A percentile compares a stretch with the other conserved stretches of the same genome.
phyloP scores from a whole-genome alignment of 345 rosid species.

The Syzygium aromaticum region DNA sequence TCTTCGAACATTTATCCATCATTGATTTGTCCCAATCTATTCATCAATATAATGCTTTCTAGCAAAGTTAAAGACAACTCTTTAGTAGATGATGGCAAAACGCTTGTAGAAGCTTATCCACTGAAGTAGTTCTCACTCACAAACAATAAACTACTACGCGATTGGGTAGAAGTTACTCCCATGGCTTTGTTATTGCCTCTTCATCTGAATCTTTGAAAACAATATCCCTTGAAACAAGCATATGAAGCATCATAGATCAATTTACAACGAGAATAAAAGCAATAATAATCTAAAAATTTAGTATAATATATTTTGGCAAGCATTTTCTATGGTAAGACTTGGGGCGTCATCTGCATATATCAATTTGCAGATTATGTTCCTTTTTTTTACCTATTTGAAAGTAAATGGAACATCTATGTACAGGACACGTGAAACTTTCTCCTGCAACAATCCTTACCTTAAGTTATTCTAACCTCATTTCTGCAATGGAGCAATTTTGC shows the following conservation, averaged over 20 bases:
- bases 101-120: neutral
- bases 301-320: slow-evolving; percentile 40
- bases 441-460: slow-evolving; percentile 45
- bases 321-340: slow-evolving; percentile 33
- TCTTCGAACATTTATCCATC: no score
- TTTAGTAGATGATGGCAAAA: neutral
- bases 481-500: slow-evolving; percentile 39
- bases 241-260: slow-evolving; percentile 1
- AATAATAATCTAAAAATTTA: neutral
- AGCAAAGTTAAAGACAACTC: slow-evolving; percentile 4
- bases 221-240: slow-evolving; percentile 40
- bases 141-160: slow-evolving; percentile 76
- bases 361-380: slow-evolving; percentile 46
- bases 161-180: slow-evolving; percentile 59
- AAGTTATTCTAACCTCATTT: slow-evolving; percentile 36
- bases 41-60: slow-evolving; percentile 72
- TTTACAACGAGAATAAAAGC: neutral
- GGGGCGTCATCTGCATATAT: slow-evolving; percentile 90
- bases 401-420: slow-evolving; percentile 67
- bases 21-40: slow-evolving; percentile 28
- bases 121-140: slow-evolving; percentile 48
- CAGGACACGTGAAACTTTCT: slow-evolving; percentile 59
- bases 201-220: slow-evolving; percentile 39
- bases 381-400: slow-evolving; percentile 52
- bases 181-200: slow-evolving; percentile 47